phyloP scores from a whole-genome alignment of 331 rosid species.

The Telfairia occidentalis region DNA sequence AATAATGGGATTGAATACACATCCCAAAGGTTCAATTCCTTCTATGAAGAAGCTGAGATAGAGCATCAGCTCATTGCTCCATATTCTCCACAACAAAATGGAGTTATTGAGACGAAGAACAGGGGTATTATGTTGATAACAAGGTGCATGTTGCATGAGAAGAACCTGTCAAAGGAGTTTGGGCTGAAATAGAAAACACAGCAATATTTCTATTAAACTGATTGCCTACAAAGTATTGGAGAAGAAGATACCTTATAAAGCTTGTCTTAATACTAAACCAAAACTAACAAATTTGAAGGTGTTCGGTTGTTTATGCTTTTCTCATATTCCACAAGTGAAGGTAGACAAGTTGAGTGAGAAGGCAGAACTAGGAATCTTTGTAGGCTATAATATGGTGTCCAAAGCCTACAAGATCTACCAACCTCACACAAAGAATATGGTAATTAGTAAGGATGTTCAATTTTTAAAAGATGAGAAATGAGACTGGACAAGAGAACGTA shows the following conservation, averaged over 20 bases:
- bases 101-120: neutral
- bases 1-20: neutral
- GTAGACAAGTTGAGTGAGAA: neutral
- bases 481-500: neutral
- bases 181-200: neutral
- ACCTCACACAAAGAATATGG: too few species aligned
- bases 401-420: too few species aligned
- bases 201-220: neutral
- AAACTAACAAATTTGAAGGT: too few species aligned
- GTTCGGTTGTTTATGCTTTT: neutral
- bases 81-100: neutral
- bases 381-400: too few species aligned
- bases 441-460: too few species aligned
- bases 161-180: too few species aligned
- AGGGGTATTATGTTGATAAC: neutral
- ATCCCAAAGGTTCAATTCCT: neutral
- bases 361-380: too few species aligned
- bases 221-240: neutral
- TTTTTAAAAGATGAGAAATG: neutral
- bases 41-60: neutral
- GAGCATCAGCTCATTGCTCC: neutral
- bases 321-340: neutral
- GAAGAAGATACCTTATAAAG: neutral
- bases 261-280: neutral
- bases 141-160: too few species aligned